Evolutionary conservation across 2,329 filamentous ascomycete species (phyloP), one percentile per base, ranked within the genome.

Genomic region (Chrysosporium queenslandicum): DNA sequence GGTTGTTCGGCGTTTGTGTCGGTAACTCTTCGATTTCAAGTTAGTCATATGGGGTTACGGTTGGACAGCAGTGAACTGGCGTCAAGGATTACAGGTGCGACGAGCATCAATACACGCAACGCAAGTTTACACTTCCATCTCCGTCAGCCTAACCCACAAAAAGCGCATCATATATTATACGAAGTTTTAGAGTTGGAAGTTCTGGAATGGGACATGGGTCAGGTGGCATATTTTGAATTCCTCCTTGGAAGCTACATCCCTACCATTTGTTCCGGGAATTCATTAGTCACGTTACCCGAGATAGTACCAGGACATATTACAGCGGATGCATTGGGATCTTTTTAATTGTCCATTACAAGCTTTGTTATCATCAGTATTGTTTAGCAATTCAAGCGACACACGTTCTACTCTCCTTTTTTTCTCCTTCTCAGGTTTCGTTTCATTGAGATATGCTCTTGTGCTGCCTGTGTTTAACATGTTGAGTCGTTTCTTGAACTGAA

Each of bases 101-200:
- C 36, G 20, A 40, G 27, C 16, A 49, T 14, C 25, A 49, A 41
- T 18, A 43, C 30, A 11, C 29, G n/a, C 27, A 34, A 45, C 49
- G 30, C 49, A 29, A 36, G 30, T 16, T 11, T 45, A 45, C 40
- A 29, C 49, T 43, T 43, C 18, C 11, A 18, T 36, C 27, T 29
- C 21, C 30, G 23, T 36, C 14, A 16, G 27, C 8, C n/a, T 20
- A 40, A 32, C 9, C 9, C 14, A 45, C 30, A 23, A 23, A 49
- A 49, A 42, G 27, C 8, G 27, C 47, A 25, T 37, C 32, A 51
- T 51, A 45, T 45, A 37, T 45, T 34, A 43, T 36, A 51, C 20
- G 4, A 14, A 45, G 25, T 16, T 23, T 46, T 20, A 37, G 34
- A 46, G 27, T 50, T 20, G 40, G 41, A 40, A 34, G 14, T 36